Evolutionary conservation across 1,284 basidiomycete genomes (phyloP).

Genomic region (Agaricales sp.): DNA sequence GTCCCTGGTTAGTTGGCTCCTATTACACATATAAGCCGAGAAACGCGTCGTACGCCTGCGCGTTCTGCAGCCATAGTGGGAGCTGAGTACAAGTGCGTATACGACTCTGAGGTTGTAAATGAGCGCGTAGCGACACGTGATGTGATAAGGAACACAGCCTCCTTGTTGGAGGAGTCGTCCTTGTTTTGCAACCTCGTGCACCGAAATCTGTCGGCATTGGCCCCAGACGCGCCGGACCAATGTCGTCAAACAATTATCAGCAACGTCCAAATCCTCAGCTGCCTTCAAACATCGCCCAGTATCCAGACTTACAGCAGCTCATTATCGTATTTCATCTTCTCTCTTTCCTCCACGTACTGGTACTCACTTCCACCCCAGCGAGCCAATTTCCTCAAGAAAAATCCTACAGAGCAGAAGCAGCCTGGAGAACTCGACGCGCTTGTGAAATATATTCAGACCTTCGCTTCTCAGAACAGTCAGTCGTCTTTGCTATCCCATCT

Average conservation of each 20-base stretch:
- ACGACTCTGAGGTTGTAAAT: slow-evolving; percentile 9
- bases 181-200: not conserved
- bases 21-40: slow-evolving; percentile 1
- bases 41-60: slow-evolving; percentile 45
- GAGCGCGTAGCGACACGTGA: not conserved
- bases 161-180: not conserved
- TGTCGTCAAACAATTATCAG: not conserved
- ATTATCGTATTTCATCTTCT: not conserved
- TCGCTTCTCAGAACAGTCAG: slow-evolving; percentile 24
- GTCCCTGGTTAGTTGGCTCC: not conserved
- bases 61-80: slow-evolving; percentile 62
- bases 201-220: not conserved
- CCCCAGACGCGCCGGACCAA: not conserved
- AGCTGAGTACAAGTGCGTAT: slow-evolving; percentile 9
- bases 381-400: slow-evolving; percentile 33
- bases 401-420: slow-evolving; percentile 34
- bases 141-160: not conserved
- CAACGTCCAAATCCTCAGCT: not conserved
- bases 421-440: slow-evolving; percentile 34
- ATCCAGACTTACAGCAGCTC: not conserved
- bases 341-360: not conserved
- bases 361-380: slow-evolving; percentile 20
- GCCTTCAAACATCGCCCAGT: not conserved
- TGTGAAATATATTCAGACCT: slow-evolving; percentile 29
- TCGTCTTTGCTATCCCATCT: slow-evolving; percentile 8